Base-by-base conservation (phyloP, 2,329 filamentous ascomycete genomes). In the Penicillium sumatraense region DNA sequence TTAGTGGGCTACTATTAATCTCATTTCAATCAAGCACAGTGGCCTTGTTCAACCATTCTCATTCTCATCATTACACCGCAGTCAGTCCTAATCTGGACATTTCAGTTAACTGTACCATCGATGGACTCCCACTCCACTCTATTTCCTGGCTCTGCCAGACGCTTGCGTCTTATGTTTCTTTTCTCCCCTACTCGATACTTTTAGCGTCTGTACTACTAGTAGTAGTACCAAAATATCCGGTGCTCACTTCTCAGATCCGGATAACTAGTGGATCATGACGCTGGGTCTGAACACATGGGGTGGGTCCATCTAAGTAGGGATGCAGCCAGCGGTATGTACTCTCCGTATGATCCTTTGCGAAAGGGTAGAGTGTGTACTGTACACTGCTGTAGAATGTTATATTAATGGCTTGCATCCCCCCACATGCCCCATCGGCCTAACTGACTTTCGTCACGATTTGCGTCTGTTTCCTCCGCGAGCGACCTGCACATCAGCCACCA, bases 341-440 rank as follows among this genome's bases (percentile, higher is more conserved):
- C n/a, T n/a, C n/a, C n/a, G n/a, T n/a, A n/a, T 31, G 42, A 46
- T 29, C 42, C 26, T 46, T 27, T 31, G 24, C 26, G 2, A 31
- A 14, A 31, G 26, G 23, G n/a, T n/a, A n/a, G n/a, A n/a, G n/a
- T n/a, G n/a, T n/a, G n/a, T n/a, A n/a, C n/a, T n/a, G n/a, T n/a
- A n/a, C 26, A 11, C 42, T 31, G 42, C 33, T 4, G 42, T 24
- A 53, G 48, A 26, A 42, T 49, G 36, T 21, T 63, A 61, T 62
- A 63, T 65, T 60, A 62, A 61, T 57, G 51, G 52, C 53, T 31
- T 45, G 24, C 13, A 44, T 35, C 49, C 42, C 55, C 55, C 47
- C 51, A 53, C 36, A 35, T 35, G 26, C 18, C 10, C 45, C 23
- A 24, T 41, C 26, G 14, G 45, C 8, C 47, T 49, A 49, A 58